Percentiles rank a stretch among this genome's conserved stretches.
Conservation (phyloP, 495 filamentous ascomycete genomes). For the Penicillium steckii region DNA sequence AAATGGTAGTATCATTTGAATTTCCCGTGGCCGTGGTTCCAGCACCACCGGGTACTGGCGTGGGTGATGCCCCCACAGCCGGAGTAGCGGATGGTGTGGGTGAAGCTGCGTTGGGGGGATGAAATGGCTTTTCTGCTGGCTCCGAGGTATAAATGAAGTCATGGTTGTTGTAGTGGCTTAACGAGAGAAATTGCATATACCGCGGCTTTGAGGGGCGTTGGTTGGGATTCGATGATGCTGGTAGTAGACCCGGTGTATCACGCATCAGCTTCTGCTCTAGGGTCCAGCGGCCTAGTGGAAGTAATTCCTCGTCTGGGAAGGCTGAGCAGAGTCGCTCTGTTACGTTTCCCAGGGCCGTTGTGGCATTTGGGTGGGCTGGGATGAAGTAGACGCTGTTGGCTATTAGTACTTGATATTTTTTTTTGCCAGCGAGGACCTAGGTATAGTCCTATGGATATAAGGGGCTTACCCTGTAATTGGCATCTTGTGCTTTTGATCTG, state of each 20-base stretch:
- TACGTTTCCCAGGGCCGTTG: constrained; percentile 33
- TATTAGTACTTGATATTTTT: constrained; percentile 3
- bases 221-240: constrained; percentile 23
- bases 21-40: neutral
- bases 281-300: constrained; percentile 39
- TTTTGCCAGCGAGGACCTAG: too few species aligned
- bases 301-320: constrained; percentile 37
- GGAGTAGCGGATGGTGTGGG: neutral
- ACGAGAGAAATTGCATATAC: constrained; percentile 47
- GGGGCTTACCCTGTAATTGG: neutral
- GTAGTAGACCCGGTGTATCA: constrained; percentile 45
- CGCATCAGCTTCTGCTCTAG: constrained; percentile 48
- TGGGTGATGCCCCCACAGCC: neutral
- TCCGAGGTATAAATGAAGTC: constrained; percentile 48
- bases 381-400: constrained; percentile 44
- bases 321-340: constrained; percentile 42
- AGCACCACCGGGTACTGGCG: neutral
- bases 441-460: neutral
- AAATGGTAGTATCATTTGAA: neutral
- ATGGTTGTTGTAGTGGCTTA: constrained; percentile 39
- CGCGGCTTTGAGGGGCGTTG: constrained; percentile 30
- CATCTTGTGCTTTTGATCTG: neutral
- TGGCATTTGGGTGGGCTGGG: constrained; percentile 42
- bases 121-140: constrained; percentile 18
- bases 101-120: constrained; percentile 5